Evolutionary conservation across 345 rosid genomes (phyloP).

Genomic region (Triadica sebifera): DNA sequence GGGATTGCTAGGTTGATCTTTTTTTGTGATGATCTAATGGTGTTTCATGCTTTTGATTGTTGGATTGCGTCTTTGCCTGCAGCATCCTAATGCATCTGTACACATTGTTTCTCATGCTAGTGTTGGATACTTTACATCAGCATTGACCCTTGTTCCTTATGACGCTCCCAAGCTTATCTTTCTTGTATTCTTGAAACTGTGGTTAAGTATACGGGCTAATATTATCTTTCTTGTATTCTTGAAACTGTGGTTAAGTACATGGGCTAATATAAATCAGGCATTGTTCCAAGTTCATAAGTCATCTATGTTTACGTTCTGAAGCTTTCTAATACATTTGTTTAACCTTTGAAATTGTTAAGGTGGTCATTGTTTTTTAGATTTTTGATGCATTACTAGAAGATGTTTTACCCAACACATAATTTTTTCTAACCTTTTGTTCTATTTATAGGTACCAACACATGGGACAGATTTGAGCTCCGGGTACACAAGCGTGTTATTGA

Average conservation of each 20-base stretch:
- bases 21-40: too few species aligned
- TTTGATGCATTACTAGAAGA: background rate
- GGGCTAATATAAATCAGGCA: background rate
- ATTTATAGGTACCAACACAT: conserved; percentile 56
- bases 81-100: too few species aligned
- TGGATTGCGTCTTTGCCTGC: too few species aligned
- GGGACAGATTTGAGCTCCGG: conserved; percentile 58
- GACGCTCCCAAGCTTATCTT: too few species aligned
- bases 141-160: too few species aligned
- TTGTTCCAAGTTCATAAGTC: too few species aligned
- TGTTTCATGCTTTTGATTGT: too few species aligned
- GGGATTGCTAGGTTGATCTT: too few species aligned
- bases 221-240: too few species aligned
- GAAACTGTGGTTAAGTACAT: background rate
- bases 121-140: too few species aligned
- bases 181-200: too few species aligned
- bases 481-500: conserved; percentile 63
- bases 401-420: background rate
- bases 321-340: background rate
- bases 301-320: background rate
- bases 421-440: background rate
- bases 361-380: background rate
- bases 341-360: background rate
- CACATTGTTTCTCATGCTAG: too few species aligned
- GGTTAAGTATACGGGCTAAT: background rate